These are phyloP conservation scores for Globisporangium paddicum DNA, from an alignment of 352 stramenopile species.

Conservation along the genomic window DNA sequence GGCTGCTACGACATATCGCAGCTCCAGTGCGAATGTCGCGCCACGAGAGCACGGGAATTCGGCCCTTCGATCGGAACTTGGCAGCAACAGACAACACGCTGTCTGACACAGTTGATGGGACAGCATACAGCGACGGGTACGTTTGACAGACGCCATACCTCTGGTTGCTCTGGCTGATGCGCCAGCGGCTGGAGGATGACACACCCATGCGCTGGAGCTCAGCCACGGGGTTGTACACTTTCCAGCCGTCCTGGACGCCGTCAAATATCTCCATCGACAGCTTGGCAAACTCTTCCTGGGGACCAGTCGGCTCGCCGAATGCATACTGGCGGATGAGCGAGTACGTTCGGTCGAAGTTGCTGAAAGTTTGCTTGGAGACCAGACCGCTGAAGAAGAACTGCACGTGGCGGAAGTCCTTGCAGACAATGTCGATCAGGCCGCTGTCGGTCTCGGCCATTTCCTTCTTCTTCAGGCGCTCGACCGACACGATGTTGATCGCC, in stretches of 20 bases:
- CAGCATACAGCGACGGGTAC: conserved; percentile 73
- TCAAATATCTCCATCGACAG: conserved; percentile 54
- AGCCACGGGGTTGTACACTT: conserved; percentile 57
- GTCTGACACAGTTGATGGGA: conserved; percentile 62
- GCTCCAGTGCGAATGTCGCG: conserved; percentile 63
- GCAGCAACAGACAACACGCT: conserved; percentile 54
- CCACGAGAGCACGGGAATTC: conserved; percentile 84
- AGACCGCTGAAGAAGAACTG: conserved; percentile 75
- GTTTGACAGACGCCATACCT: conserved; percentile 69
- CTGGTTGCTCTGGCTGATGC: conserved; percentile 62
- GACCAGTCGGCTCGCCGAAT: conserved; percentile 41
- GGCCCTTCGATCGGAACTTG: conserved; percentile 83
- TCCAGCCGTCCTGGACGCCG: conserved; percentile 49
- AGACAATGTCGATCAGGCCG: conserved; percentile 63
- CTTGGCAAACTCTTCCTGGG: conserved; percentile 60
- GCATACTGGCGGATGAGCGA: conserved; percentile 56
- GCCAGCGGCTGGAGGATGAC: conserved; percentile 48
- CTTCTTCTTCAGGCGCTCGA: conserved; percentile 73
- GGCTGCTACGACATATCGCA: conserved; percentile 77
- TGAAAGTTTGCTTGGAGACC: conserved; percentile 76
- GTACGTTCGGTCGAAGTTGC: conserved; percentile 64
- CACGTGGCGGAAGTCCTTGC: conserved; percentile 78
- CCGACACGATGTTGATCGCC: conserved; percentile 59
- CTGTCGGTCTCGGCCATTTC: conserved; percentile 72
- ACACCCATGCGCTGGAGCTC: conserved; percentile 75